Percentiles rank a stretch among this genome's conserved stretches.
These are phyloP conservation scores for Thozetella sp. DNA, from an alignment of 495 filamentous ascomycete genomes.

Conservation along the genomic window DNA sequence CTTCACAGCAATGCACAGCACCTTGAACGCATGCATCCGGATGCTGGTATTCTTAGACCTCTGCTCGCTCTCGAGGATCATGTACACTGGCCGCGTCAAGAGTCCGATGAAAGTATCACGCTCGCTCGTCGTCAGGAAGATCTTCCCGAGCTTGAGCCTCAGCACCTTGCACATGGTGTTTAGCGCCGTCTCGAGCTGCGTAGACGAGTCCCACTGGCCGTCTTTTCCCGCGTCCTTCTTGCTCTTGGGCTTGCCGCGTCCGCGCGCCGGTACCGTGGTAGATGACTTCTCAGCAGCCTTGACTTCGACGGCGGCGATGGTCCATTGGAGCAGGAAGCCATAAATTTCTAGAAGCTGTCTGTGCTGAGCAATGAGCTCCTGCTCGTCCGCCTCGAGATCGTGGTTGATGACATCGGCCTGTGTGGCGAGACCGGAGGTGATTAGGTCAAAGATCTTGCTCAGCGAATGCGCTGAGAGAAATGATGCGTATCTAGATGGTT, in stretches of 20 bases:
- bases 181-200: conserved; percentile 84
- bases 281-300: conserved; percentile 90
- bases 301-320: conserved; percentile 86
- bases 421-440: conserved; percentile 90
- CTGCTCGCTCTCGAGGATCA: conserved; percentile 92
- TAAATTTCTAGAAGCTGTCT: conserved; percentile 93
- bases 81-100: conserved; percentile 91
- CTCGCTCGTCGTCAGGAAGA: conserved; percentile 96
- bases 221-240: conserved; percentile 75
- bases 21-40: conserved; percentile 96
- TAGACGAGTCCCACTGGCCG: conserved; percentile 82
- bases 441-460: conserved; percentile 90
- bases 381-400: conserved; percentile 89
- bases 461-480: conserved; percentile 77
- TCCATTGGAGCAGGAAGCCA: conserved; percentile 94
- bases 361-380: conserved; percentile 82
- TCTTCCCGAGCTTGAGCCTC: conserved; percentile 86
- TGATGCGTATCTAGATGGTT: conserved; percentile 75
- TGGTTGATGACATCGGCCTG: conserved; percentile 85
- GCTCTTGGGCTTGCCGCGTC: conserved; percentile 69
- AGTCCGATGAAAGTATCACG: conserved; percentile 91
- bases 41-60: conserved; percentile 88
- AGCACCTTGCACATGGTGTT: conserved; percentile 95
- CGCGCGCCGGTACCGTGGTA: conserved; percentile 66
- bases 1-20: conserved; percentile 94